phyloP scores from a whole-genome alignment of 345 rosid genomes.

The Gossypium thurberi region DNA sequence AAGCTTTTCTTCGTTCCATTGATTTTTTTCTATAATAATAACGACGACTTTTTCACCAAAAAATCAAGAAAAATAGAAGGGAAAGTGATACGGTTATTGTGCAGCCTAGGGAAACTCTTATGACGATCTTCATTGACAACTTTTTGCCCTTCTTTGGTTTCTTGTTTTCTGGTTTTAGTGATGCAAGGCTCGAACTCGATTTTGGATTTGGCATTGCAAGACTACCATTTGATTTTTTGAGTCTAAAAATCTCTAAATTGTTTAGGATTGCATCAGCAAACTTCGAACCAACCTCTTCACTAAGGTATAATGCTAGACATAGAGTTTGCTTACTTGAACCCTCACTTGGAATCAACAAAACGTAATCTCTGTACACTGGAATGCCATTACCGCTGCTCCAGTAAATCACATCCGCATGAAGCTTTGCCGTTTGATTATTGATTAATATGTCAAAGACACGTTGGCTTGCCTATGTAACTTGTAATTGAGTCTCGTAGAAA shows the following conservation, averaged over 20 bases:
- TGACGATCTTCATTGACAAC: neutral
- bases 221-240: neutral
- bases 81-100: neutral
- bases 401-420: slow-evolving; percentile 12
- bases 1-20: neutral
- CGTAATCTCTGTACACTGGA: slow-evolving; percentile 27
- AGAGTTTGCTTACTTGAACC: slow-evolving; percentile 10
- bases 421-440: slow-evolving; percentile 11
- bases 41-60: neutral
- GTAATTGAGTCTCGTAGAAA: slow-evolving; percentile 28
- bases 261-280: slow-evolving; percentile 30
- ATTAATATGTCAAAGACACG: slow-evolving; percentile 22
- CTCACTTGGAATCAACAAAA: neutral
- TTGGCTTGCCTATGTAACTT: neutral
- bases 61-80: neutral
- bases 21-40: neutral
- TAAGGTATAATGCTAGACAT: slow-evolving; percentile 25
- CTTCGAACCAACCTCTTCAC: neutral
- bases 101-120: neutral
- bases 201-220: slow-evolving; percentile 36
- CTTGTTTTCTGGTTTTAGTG: neutral
- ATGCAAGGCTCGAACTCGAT: neutral
- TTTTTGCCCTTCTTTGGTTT: neutral
- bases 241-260: slow-evolving; percentile 41
- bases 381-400: slow-evolving; percentile 21